phyloP scores from a whole-genome alignment of 768 basidiomycete species.

The Leccinellum rugosiceps region DNA sequence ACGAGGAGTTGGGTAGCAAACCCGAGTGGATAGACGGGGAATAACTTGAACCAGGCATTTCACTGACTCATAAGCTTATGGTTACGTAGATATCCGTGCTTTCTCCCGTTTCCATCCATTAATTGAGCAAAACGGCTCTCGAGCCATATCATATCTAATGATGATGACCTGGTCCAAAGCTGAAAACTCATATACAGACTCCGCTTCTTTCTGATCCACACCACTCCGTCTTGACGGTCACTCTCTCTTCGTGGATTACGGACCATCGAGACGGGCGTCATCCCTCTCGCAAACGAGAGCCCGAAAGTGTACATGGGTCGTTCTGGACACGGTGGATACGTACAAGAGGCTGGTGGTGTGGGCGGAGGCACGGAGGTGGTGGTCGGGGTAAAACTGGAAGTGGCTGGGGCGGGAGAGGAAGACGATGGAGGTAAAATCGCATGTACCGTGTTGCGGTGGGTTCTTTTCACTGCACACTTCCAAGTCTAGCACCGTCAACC shows the following conservation, averaged over 20 bases:
- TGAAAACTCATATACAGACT: slow-evolving; percentile 71
- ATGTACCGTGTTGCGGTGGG: slow-evolving; percentile 77
- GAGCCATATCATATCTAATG: too few species aligned
- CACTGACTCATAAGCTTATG: too few species aligned
- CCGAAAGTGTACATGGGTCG: slow-evolving; percentile 68
- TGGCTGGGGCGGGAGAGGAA: slow-evolving; percentile 41
- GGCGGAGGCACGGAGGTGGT: slow-evolving; percentile 78
- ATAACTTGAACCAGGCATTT: too few species aligned
- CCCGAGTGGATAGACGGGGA: background rate
- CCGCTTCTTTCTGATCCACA: slow-evolving; percentile 56
- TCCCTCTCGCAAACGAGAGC: slow-evolving; percentile 91
- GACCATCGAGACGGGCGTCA: slow-evolving; percentile 73
- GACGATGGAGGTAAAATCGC: slow-evolving; percentile 59
- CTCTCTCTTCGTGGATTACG: slow-evolving; percentile 60
- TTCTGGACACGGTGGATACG: slow-evolving; percentile 63
- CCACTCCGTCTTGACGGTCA: slow-evolving; percentile 81
- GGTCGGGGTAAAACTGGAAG: slow-evolving; percentile 72
- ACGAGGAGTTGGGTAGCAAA: background rate
- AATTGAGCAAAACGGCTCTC: too few species aligned
- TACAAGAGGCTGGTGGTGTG: slow-evolving; percentile 70
- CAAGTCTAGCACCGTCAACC: too few species aligned
- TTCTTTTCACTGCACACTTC: slow-evolving; percentile 8
- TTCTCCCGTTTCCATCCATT: too few species aligned
- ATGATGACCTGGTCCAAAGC: slow-evolving; percentile 56
- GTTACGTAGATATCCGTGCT: too few species aligned